A percentile compares a stretch with the other conserved stretches of the same genome.
Evolutionary conservation across 257 asterid genomes (phyloP).

Genomic region (Solanum microdontum): DNA sequence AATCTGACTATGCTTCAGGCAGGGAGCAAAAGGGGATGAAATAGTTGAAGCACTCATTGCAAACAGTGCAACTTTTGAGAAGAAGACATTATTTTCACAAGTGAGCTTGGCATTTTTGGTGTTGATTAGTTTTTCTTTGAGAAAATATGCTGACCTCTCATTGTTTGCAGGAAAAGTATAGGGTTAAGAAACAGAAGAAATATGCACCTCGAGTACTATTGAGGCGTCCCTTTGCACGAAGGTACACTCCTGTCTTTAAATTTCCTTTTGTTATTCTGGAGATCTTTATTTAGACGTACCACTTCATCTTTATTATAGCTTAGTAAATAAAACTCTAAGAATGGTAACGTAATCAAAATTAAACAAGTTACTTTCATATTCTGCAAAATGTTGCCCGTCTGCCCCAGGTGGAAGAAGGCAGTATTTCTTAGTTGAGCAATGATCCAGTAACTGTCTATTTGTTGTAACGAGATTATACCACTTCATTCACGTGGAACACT

Average conservation of each 20-base stretch:
- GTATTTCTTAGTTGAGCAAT: not conserved
- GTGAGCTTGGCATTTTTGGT: slow-evolving; percentile 16
- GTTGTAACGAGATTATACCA: not conserved
- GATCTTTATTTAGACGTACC: not conserved
- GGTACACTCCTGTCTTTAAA: slow-evolving; percentile 25
- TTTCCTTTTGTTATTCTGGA: not conserved
- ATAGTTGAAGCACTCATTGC: slow-evolving; percentile 88
- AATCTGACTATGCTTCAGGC: slow-evolving; percentile 31
- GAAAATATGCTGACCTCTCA: slow-evolving; percentile 9
- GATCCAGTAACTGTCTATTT: not conserved
- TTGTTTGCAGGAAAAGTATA: slow-evolving; percentile 71
- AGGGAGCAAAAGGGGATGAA: slow-evolving; percentile 70
- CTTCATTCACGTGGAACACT: not conserved
- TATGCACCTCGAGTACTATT: slow-evolving; percentile 85
- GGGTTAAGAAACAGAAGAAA: slow-evolving; percentile 92
- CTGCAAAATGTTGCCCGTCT: not conserved
- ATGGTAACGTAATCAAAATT: not conserved
- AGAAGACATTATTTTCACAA: slow-evolving; percentile 92
- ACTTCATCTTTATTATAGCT: not conserved
- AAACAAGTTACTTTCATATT: not conserved
- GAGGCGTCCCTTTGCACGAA: slow-evolving; percentile 84
- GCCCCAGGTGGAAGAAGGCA: not conserved
- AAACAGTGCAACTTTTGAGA: slow-evolving; percentile 86
- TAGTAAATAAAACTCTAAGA: not conserved
- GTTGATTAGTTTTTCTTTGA: not conserved